These are phyloP conservation scores for Parasitella parasitica DNA, from an alignment of 371 early-diverging fungal genomes.

Conservation along the genomic window DNA sequence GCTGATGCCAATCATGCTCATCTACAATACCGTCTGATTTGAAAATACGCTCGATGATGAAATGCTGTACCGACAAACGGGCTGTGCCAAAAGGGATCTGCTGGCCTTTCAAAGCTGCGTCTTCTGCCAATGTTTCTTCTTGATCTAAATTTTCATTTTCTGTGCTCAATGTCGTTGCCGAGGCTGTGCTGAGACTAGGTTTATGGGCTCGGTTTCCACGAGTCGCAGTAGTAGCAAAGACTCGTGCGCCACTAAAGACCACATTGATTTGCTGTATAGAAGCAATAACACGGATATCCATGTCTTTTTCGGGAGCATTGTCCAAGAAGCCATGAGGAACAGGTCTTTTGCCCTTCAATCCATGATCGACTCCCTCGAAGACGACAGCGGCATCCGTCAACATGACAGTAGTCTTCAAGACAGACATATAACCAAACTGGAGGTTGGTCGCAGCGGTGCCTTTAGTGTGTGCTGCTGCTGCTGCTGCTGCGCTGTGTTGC, in stretches of 20 bases:
- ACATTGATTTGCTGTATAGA: conserved; percentile 19
- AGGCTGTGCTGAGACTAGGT: not conserved
- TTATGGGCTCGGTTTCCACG: not conserved
- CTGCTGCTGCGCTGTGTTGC: not conserved
- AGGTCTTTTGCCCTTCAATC: conserved; percentile 25
- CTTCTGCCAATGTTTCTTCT: no score
- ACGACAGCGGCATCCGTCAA: conserved; percentile 9
- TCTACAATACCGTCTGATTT: not conserved
- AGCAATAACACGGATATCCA: not conserved
- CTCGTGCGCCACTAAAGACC: conserved; percentile 25
- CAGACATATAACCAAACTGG: not conserved
- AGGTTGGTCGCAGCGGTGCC: not conserved
- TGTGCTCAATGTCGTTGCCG: conserved; percentile 1
- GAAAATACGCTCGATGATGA: conserved; percentile 17
- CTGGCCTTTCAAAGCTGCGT: not conserved
- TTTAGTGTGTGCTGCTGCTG: not conserved
- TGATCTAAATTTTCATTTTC: not conserved
- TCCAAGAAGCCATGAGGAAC: conserved; percentile 36
- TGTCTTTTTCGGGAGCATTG: conserved; percentile 40
- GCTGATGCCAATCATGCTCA: not conserved
- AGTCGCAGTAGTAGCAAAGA: conserved; percentile 2
- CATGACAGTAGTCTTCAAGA: not conserved
- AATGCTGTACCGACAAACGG: conserved; percentile 12
- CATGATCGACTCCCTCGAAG: conserved; percentile 31
- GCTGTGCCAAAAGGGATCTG: conserved; percentile 8